Base-by-base conservation (phyloP, 2,329 filamentous ascomycete genomes). In the Capronia americana region DNA sequence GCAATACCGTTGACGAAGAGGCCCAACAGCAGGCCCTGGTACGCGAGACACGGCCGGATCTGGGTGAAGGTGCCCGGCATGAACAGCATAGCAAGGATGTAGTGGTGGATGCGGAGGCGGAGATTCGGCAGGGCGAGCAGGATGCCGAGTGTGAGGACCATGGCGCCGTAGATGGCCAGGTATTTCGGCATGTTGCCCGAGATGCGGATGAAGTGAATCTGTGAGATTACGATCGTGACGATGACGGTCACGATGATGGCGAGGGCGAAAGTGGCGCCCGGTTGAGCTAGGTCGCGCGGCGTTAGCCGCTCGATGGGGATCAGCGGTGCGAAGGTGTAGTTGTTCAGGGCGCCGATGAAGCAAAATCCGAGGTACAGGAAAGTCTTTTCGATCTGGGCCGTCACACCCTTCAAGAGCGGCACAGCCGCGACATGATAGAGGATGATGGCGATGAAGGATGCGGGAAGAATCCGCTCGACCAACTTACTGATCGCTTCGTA, bases 281-380 rank as follows among this genome's bases (percentile, higher is more conserved):
- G 94, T 75, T 99, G 93, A 72, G 93, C 90, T 51, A 99, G 87
- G 75, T 99, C 95, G 76, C 96, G 92, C 0, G 90, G 88, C 8
- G 92, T 98, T n/a, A 99, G 84, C 2, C 95, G 90, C 77, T 93
- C 88, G 71, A 99, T 95, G 0, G 95, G 95, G 68, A 99, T 97
- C 79, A 92, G 90, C 10, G 77, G 76, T 73, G 92, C 91, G 74
- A 99, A 92, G 0, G 95, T 98, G 79, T 97, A 96, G 79, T 98
- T 98, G 74, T 94, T 94, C 71, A 99, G 80, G 1, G 92, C 90
- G 17, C 93, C 95, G 46, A 97, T 87, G 90, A 96, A 99, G 75
- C 91, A 93, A 7, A 88, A 90, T 0, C 93, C 93, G 0, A 99
- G 83, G 90, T 93, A 98, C 30, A 98, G 83, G 2, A 98, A 79